phyloP scores from a whole-genome alignment of 257 asterid species.

The Knoxia roxburghii region DNA sequence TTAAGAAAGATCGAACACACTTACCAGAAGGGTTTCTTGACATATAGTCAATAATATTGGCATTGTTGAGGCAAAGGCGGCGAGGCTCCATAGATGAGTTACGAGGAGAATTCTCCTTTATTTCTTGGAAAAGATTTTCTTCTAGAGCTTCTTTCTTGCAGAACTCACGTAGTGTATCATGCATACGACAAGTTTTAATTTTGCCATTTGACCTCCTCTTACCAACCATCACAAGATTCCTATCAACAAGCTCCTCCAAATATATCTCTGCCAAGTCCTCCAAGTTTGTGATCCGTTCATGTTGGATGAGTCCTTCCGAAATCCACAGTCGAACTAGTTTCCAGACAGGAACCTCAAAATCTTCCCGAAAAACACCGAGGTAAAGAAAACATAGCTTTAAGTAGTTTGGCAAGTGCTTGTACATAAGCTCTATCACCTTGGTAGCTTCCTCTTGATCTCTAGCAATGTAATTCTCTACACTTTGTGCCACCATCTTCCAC shows the following conservation, averaged over 20 bases:
- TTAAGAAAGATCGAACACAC: constrained; percentile 12
- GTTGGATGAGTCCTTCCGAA: background rate
- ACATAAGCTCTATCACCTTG: background rate
- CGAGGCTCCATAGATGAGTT: background rate
- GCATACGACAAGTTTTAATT: constrained; percentile 21
- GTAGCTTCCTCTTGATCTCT: constrained; percentile 7
- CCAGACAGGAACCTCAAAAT: background rate
- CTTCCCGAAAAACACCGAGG: background rate
- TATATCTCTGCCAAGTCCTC: constrained; percentile 9
- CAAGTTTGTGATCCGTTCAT: background rate
- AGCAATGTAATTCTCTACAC: background rate
- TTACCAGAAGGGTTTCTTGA: constrained; percentile 5
- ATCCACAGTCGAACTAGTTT: background rate
- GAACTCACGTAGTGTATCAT: background rate
- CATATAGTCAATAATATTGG: constrained; percentile 6
- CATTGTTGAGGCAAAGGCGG: constrained; percentile 18
- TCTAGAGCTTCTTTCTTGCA: too few species aligned
- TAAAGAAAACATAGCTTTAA: background rate
- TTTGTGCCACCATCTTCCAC: constrained; percentile 20
- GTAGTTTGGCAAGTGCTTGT: background rate
- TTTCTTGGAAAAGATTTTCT: constrained; percentile 7
- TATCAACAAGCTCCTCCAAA: constrained; percentile 17
- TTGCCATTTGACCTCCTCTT: constrained; percentile 2
- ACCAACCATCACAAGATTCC: background rate
- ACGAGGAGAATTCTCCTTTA: background rate